Conservation (phyloP, 345 rosid genomes). For the Kernera saxatilis region DNA sequence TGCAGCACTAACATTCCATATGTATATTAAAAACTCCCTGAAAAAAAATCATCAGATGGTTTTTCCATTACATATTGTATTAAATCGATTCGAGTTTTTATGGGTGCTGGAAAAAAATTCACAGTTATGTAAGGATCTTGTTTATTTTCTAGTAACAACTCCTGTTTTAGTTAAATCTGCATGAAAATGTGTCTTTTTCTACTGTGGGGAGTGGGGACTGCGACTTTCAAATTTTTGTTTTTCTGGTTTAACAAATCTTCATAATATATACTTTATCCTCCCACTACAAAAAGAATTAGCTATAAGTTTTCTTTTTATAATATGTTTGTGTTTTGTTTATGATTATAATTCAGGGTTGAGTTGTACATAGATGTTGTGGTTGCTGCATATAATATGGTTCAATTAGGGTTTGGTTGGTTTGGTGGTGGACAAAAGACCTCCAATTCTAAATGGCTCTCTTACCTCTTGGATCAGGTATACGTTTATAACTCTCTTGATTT, state of each 20-base stretch:
- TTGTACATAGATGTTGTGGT: slow-evolving; percentile 41
- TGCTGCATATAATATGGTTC: slow-evolving; percentile 59
- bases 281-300: not conserved
- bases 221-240: not conserved
- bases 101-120: not conserved
- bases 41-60: not conserved
- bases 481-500: not conserved
- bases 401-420: slow-evolving; percentile 31
- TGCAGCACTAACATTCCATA: not conserved
- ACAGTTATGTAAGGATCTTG: not conserved
- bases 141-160: not conserved
- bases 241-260: not conserved
- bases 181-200: not conserved
- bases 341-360: slow-evolving; percentile 30
- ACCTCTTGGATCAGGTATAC: slow-evolving; percentile 58
- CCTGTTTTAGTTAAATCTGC: slow-evolving; percentile 4
- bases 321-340: not conserved
- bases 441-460: slow-evolving; percentile 37
- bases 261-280: not conserved
- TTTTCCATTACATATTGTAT: not conserved
- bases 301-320: not conserved
- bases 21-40: not conserved
- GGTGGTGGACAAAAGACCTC: slow-evolving; percentile 15
- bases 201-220: not conserved
- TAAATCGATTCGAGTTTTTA: not conserved